Conservation (phyloP, 495 filamentous ascomycete species). For the Trichoderma virens region DNA sequence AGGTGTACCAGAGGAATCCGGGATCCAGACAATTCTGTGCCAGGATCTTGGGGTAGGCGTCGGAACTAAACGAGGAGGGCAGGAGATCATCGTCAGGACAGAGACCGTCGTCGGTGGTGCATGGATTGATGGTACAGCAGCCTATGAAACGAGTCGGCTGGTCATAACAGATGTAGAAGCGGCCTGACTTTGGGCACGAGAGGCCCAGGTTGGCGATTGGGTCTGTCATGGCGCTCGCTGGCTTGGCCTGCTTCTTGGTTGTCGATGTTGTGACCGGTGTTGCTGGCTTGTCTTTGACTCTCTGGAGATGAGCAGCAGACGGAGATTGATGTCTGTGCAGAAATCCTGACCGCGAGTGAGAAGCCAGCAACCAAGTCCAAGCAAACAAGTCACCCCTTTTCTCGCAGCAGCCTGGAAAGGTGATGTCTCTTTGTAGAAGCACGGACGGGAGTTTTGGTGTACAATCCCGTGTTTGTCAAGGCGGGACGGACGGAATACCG, state of each 20-base stretch:
- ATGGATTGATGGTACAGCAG: slow-evolving; percentile 28
- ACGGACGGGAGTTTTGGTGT: no score
- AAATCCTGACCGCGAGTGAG: no score
- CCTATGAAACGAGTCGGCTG: slow-evolving; percentile 23
- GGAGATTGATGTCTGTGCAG: no score
- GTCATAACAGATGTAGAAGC: slow-evolving; percentile 24
- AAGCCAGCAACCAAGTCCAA: no score
- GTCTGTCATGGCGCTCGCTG: neutral
- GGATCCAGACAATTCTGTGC: slow-evolving; percentile 15
- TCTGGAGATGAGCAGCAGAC: no score
- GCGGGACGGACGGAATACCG: no score
- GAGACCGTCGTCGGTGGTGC: slow-evolving; percentile 17
- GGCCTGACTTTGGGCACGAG: slow-evolving; percentile 22
- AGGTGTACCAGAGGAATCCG: slow-evolving; percentile 25
- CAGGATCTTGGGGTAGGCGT: slow-evolving; percentile 16
- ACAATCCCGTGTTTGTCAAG: no score
- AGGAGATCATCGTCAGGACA: slow-evolving; percentile 20
- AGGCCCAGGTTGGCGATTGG: slow-evolving; percentile 16
- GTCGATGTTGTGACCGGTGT: no score
- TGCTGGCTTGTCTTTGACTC: no score
- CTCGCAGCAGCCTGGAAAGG: no score
- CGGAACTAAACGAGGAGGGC: slow-evolving; percentile 18
- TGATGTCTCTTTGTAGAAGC: no score
- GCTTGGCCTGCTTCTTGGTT: neutral
- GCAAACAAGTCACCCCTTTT: no score